Conservation (phyloP, 805 yeast species). For the Teunomyces lycoperdinae region DNA sequence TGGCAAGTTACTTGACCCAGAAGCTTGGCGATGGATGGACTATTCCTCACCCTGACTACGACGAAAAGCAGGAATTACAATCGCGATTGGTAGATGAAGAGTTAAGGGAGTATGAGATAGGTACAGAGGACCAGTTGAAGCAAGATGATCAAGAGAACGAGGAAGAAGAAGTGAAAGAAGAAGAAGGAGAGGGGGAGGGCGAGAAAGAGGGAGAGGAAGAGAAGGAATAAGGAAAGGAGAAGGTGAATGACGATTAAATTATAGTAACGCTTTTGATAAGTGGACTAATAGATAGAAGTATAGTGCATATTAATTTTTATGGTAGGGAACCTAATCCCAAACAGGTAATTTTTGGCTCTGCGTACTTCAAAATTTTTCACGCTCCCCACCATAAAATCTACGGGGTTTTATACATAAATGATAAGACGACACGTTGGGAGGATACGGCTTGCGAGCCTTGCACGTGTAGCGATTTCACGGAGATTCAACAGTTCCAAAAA, state of each 20-base stretch:
- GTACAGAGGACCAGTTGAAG: background rate
- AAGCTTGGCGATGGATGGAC: conserved; percentile 27
- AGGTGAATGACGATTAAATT: background rate
- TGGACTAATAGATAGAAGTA: background rate
- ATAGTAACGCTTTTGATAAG: background rate
- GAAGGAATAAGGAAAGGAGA: background rate
- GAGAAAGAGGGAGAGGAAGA: background rate
- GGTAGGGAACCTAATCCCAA: background rate
- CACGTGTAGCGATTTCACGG: background rate
- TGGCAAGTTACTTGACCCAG: conserved; percentile 54
- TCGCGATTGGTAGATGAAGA: conserved; percentile 9
- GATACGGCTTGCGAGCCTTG: background rate
- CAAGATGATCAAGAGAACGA: conserved; percentile 1
- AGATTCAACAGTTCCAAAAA: background rate
- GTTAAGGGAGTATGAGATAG: conserved; percentile 12
- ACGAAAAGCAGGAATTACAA: conserved; percentile 7
- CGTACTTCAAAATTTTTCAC: background rate
- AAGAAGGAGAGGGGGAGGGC: background rate
- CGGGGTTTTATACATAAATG: background rate
- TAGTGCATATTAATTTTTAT: background rate
- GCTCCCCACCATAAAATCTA: background rate
- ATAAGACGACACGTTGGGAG: background rate
- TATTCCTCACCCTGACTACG: conserved; percentile 28
- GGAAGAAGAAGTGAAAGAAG: background rate
- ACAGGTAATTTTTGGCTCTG: background rate